Evolutionary conservation across 2,329 filamentous ascomycete genomes (phyloP).

Genomic region (Fusarium miscanthi): DNA sequence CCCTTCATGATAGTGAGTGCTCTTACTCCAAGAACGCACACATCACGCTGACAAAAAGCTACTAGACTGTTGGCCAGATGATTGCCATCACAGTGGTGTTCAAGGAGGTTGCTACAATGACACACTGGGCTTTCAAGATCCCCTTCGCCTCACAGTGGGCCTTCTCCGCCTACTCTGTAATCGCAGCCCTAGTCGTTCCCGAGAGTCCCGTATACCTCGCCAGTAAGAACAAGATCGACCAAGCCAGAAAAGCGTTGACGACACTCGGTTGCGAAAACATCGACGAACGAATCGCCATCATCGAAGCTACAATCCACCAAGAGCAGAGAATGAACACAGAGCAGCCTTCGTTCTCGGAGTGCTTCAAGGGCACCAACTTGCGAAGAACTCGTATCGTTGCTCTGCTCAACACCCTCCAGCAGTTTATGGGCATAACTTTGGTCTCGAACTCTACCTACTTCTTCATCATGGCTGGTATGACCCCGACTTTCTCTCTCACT

Average conservation of each 20-base stretch:
- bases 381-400: background rate
- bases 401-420: background rate
- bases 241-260: background rate
- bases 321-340: background rate
- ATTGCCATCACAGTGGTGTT: background rate
- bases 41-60: background rate
- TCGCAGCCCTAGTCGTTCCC: background rate
- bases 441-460: background rate
- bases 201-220: background rate
- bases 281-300: background rate
- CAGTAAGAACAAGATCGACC: background rate
- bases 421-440: background rate
- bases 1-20: background rate
- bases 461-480: background rate
- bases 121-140: background rate
- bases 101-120: background rate
- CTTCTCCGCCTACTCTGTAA: background rate
- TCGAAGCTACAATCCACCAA: background rate
- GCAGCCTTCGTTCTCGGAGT: background rate
- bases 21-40: rapidly evolving
- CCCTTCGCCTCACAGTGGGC: background rate
- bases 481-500: background rate
- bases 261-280: background rate
- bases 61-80: background rate
- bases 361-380: background rate